Evolutionary conservation across 1,284 basidiomycete genomes (phyloP).

Genomic region (Tetrapyrgos nigripes): DNA sequence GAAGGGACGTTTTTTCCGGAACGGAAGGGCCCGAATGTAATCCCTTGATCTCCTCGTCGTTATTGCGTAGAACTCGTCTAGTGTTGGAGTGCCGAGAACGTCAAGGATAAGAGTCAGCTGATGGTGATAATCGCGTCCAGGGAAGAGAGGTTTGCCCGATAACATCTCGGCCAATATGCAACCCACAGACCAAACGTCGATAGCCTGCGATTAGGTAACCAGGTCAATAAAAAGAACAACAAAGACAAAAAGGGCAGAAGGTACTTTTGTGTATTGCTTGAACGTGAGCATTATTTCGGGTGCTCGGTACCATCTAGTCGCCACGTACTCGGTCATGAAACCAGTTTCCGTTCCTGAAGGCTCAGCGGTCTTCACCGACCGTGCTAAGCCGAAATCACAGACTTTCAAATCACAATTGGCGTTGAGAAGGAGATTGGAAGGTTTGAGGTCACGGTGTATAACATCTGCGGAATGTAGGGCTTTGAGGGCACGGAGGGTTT

Average conservation of each 20-base stretch:
- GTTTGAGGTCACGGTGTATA: conserved; percentile 95
- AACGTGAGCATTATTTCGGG: conserved; percentile 97
- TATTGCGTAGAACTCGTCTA: conserved; percentile 93
- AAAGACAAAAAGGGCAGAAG: conserved; percentile 17
- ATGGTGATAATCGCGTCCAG: conserved; percentile 95
- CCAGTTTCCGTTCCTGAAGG: conserved; percentile 86
- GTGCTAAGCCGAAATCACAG: conserved; percentile 91
- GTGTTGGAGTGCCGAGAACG: conserved; percentile 89
- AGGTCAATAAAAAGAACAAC: too few relatives aligned
- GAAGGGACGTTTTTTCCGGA: conserved; percentile 85
- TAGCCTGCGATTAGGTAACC: too few relatives aligned
- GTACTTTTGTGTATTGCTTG: conserved; percentile 88
- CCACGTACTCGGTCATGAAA: neutral
- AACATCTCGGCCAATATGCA: conserved; percentile 98
- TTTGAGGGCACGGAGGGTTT: conserved; percentile 92
- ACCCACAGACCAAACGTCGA: conserved; percentile 95
- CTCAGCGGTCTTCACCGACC: conserved; percentile 86
- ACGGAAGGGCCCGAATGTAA: conserved; percentile 89
- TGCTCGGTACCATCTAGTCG: conserved; percentile 88
- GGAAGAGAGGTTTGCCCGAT: conserved; percentile 92
- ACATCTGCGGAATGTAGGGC: conserved; percentile 95
- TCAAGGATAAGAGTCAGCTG: conserved; percentile 92
- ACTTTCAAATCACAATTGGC: conserved; percentile 97
- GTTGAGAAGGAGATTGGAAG: conserved; percentile 93
- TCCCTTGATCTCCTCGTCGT: conserved; percentile 86